Evolutionary conservation across 805 yeast genomes (phyloP), one percentile per base, ranked within the genome.

Genomic region (Wickerhamiella azymoides): DNA sequence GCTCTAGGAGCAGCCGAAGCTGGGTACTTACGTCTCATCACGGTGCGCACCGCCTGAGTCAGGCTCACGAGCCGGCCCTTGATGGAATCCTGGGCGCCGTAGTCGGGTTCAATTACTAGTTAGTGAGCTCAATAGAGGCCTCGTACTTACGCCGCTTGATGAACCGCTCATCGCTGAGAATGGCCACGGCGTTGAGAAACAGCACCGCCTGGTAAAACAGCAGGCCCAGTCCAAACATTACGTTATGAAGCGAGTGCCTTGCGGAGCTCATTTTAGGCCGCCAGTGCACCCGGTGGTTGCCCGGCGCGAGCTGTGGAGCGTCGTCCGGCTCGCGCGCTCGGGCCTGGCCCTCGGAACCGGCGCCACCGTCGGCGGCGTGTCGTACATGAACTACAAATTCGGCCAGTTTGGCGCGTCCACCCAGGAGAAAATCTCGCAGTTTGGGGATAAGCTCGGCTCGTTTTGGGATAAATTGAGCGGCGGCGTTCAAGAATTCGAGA

Each of bases 301-400:
- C 17, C 48, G 53, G 17, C 49, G 58, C 38, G 53, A 43, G 32
- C 39, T 55, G 35, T 48, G 54, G 33, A 56, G 56, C 25, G 47
- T 56, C n/a, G 46, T 56, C 43, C 50, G 55, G 5, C 25, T 52
- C 10, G 58, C 56, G 8, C 44, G 54, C 17, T 47, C 54, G 10
- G 56, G 55, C 14, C 10, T 96, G 0, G 89, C 85, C 0, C 80
- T 80, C 52, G 67, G 89, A 50, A 66, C 86, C 0, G 97, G 96
- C 1, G 86, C 94, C 0, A 63, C 86, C 30, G 96, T 94, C 2
- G 97, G 96, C 10, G 95, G 94, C 7, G 94, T 95, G 0, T 80
- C 94, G 2, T 92, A 86, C 59, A 79, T 89, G 41, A 85, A 88
- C 16, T 88, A 88, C 62, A 89, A 92, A 61, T 82, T 88, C 9